Base-by-base conservation (phyloP, 1,284 basidiomycete species). In the Peniophora sp. region DNA sequence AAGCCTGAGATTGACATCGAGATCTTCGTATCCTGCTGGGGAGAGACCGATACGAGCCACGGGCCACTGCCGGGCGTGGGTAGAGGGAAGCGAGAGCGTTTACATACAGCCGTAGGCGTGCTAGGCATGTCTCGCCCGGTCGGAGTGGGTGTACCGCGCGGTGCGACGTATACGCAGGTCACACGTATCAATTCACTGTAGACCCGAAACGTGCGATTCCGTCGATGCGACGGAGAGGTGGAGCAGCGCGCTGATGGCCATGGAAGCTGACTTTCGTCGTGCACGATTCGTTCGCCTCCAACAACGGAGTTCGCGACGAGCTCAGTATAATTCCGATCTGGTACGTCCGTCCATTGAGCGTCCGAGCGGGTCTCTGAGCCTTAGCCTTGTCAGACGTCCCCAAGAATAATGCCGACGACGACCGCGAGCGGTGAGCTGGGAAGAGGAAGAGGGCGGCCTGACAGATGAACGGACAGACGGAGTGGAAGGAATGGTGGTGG, bases 341-440 rank as follows among this genome's bases (percentile, higher is more conserved):
- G 57, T 88, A 88, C 3, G 85, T 84, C 8, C 81, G 77, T 0
- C 86, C 86, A 57, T 89, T 89, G 46, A 90, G 72, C n/a, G 85
- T 89, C n/a, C 80, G 59, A 12, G 84, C 84, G 44, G 78, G 84
- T 60, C 88, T 89, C 83, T 85, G 89, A 56, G 79, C 77, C 59
- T 76, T 77, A 52, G 69, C 65, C 59, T 72, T 73, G 53, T 55
- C 53, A 12, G 61, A 51, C 48, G 67, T 64, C 10, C 10, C n/a
- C 52, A 71, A 70, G 14, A 73, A 57, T 2, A 68, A 69, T 0
- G 67, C 68, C 10, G 34, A n/a, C 0, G 66, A 65, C 45, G 69
- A 72, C 45, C 62, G 66, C 49, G n/a, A n/a, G n/a, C n/a, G n/a
- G n/a, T n/a, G n/a, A n/a, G n/a, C n/a, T n/a, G n/a, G n/a, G n/a